A percentile compares a stretch with the other conserved stretches of the same genome.
phyloP scores from a whole-genome alignment of 768 basidiomycete genomes.

The Auricularia auricula-judae region DNA sequence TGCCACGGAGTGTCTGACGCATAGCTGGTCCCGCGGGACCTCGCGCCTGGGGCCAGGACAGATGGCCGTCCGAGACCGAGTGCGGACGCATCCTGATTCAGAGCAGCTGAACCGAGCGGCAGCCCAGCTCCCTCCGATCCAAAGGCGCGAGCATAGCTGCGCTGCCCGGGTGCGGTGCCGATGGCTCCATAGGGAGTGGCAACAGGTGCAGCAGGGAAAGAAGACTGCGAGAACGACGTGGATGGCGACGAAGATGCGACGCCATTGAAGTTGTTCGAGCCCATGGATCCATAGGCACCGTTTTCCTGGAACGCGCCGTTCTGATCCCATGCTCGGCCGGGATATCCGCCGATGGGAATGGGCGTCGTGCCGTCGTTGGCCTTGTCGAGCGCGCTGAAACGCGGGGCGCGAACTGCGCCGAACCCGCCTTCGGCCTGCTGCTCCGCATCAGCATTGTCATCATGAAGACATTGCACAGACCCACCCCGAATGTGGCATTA shows the following conservation, averaged over 20 bases:
- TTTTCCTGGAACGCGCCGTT: background rate
- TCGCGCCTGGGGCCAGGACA: background rate
- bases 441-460: background rate
- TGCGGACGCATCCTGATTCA: background rate
- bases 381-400: background rate
- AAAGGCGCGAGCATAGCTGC: background rate
- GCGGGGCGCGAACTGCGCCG: background rate
- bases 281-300: background rate
- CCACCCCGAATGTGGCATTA: background rate
- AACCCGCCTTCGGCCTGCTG: background rate
- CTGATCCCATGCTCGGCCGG: background rate
- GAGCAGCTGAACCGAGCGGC: background rate
- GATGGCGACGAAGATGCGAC: background rate
- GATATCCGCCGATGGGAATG: background rate
- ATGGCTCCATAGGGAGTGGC: background rate
- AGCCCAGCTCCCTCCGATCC: background rate
- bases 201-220: background rate
- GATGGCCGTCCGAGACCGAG: background rate
- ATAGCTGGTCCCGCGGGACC: background rate
- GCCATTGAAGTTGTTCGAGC: background rate
- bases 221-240: background rate
- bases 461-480: background rate
- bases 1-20: background rate
- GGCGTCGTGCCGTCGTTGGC: background rate
- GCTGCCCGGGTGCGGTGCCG: background rate